Base-by-base conservation (phyloP, 176 grass and related monocot species). In the Triticum monococcum region DNA sequence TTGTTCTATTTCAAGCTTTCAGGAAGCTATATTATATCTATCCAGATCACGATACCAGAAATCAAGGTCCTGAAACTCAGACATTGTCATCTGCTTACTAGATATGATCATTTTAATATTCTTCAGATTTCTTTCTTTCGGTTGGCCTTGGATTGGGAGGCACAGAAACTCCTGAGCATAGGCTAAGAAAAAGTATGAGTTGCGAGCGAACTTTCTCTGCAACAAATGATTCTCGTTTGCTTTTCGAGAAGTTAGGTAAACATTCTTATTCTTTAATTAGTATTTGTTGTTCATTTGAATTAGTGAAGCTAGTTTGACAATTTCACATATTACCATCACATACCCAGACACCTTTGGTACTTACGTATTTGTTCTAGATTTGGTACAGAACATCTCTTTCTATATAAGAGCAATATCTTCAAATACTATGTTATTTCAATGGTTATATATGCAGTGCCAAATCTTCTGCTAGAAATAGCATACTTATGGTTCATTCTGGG, bases 51-150 rank as follows among this genome's bases (percentile, higher is more conserved):
- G 33, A 87, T 74, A 32, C 30, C 37, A 60, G 14, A 76, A 80
- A 40, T 81, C 16, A 74, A 72, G 73, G 24, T 67, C 4, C 84
- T 81, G 17, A 20, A 74, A 84, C 23, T 40, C 73, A 25, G 25
- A 52, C 10, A 7, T 8, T 9, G 0, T 35, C 7, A 2, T 40
- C 7, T 76, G 38, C 73, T 72, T 72, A 78, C 8, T 69, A 69
- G 33, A 84, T 89, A 40, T 54, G 67, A 20, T 81, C 66, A 7
- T 79, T 71, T 75, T 13, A 57, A 82, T 84, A 63, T 79, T 72
- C 30, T 91, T 87, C 68, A 98, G 96, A 98, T 70, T 98, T 98
- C 87, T 98, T 98, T 89, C 89, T 98, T 86, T 98, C 93, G 18
- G 91, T 95, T 88, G 93, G 93, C 37, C 93, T 98, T 81, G 96